Evolutionary conservation across 1,284 basidiomycete genomes (phyloP), one percentile per base, ranked within the genome.

Genomic region (Mycena citricolor): DNA sequence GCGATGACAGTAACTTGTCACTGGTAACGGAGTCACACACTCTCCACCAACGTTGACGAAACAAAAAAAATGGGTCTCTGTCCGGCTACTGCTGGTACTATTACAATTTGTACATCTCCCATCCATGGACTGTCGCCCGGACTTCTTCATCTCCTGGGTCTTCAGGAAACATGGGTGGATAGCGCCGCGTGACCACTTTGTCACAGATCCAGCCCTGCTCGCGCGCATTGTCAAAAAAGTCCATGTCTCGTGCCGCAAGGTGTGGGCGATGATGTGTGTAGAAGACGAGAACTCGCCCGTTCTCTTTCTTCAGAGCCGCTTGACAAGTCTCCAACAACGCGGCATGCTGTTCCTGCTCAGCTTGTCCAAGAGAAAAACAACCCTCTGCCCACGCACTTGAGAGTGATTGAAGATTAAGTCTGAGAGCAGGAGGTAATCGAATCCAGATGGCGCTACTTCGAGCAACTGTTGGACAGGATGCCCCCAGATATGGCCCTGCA

Each of bases 401-500:
- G 88, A 90, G 55, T 90, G 87, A 52, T 90, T 94, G 66, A 94
- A 94, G 21, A 95, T 79, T 25, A 98, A 78, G 66, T 98, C 95
- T 1, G 90, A 94, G 39, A 98, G 74, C 44, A 98, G 83, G 49
- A 98, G 77, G 11, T 95, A 59, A 57, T 97, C 84, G 56, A 89
- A 97, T 1, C 44, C 42, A 7, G 49, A 26, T 16, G 42, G 37
- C 22, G 56, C 33, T 14, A 61, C 54, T 1, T 65, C 62, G 0
- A 86, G 60, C 16, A 97, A 66, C 1, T 71, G 61, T 2, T 72
- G 54, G 0, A 84, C 70, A 2, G 83, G 64, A n/a, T 76, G 73
- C 0, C 95, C 94, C 94, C 94, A 98, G 1, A 90, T 80, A 61
- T 93, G 95, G 5, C 94, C 94, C 82, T 91, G 44, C 0, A 39